Percentiles rank a stretch among this genome's conserved stretches.
Conservation (phyloP, 805 yeast genomes). For the Saturnispora diversa region DNA sequence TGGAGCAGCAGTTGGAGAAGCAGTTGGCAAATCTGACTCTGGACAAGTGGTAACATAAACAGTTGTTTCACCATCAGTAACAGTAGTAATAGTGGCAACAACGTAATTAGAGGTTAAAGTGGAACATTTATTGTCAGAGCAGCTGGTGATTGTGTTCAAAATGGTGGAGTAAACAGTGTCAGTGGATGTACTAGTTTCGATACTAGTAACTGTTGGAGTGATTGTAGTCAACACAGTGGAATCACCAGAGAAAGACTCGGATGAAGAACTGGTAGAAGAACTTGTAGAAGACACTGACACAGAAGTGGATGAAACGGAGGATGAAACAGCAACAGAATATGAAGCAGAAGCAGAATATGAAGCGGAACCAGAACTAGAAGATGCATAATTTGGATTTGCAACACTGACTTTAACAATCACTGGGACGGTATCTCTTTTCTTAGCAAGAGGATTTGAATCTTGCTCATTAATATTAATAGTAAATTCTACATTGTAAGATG, state of each 20-base stretch:
- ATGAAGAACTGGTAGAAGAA: neutral
- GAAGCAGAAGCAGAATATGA: constrained; percentile 5
- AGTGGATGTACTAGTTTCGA: neutral
- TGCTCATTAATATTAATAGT: constrained; percentile 12
- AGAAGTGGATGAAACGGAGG: constrained; percentile 5
- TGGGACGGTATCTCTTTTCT: constrained; percentile 15
- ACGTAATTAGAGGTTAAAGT: no score
- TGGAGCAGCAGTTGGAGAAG: neutral
- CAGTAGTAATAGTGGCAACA: constrained; percentile 22
- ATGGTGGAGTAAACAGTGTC: constrained; percentile 8
- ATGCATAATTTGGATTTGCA: constrained; percentile 7
- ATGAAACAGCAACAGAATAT: constrained; percentile 8
- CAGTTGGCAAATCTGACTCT: neutral
- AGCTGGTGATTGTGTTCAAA: constrained; percentile 18
- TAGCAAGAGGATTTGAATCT: constrained; percentile 7
- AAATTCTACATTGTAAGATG: constrained; percentile 8
- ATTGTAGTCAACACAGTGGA: neutral
- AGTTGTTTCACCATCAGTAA: constrained; percentile 19
- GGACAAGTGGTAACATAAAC: constrained; percentile 22
- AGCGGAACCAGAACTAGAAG: neutral
- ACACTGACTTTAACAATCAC: constrained; percentile 12
- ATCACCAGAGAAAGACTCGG: neutral
- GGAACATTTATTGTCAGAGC: constrained; percentile 20
- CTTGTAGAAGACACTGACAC: constrained; percentile 1
- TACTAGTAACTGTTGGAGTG: neutral